A percentile compares a stretch with the other conserved stretches of the same genome.
These are phyloP conservation scores for Colletotrichum plurivorum DNA, from an alignment of 2,329 filamentous ascomycete genomes.

Conservation along the genomic window DNA sequence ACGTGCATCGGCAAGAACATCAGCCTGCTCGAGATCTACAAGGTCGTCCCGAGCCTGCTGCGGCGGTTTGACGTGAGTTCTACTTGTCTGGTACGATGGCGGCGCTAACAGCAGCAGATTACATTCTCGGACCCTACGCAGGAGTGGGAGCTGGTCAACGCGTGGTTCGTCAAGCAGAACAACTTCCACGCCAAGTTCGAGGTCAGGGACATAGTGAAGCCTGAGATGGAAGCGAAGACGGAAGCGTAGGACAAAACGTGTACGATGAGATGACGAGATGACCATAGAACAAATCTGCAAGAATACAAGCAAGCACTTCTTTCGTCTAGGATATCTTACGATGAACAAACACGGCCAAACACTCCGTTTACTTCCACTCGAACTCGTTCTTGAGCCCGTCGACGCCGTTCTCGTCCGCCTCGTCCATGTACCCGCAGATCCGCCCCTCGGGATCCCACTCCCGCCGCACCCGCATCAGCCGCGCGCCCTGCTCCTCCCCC, in stretches of 20 bases:
- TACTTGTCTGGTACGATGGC: background rate
- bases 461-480: constrained; percentile 58
- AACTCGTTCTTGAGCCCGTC: constrained; percentile 58
- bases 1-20: constrained; percentile 81
- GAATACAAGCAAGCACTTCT: background rate
- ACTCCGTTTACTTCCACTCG: constrained; percentile 48
- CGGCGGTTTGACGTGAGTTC: constrained; percentile 72
- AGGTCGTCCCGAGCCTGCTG: constrained; percentile 72
- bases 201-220: constrained; percentile 58
- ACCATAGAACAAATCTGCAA: constrained; percentile 22
- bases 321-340: constrained; percentile 15
- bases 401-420: constrained; percentile 59
- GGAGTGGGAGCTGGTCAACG: constrained; percentile 72
- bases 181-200: constrained; percentile 66
- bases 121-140: constrained; percentile 65
- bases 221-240: constrained; percentile 39
- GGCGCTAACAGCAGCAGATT: constrained; percentile 55
- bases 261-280: constrained; percentile 17
- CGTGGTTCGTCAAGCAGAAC: constrained; percentile 75
- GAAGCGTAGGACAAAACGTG: background rate
- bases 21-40: constrained; percentile 74
- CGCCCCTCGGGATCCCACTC: constrained; percentile 59
- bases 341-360: background rate
- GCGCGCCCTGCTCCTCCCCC: constrained; percentile 56
- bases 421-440: constrained; percentile 59